Evolutionary conservation across 208 protist genomes (phyloP), one percentile per base, ranked within the genome.

Genomic region (Porcisia hertigi): DNA sequence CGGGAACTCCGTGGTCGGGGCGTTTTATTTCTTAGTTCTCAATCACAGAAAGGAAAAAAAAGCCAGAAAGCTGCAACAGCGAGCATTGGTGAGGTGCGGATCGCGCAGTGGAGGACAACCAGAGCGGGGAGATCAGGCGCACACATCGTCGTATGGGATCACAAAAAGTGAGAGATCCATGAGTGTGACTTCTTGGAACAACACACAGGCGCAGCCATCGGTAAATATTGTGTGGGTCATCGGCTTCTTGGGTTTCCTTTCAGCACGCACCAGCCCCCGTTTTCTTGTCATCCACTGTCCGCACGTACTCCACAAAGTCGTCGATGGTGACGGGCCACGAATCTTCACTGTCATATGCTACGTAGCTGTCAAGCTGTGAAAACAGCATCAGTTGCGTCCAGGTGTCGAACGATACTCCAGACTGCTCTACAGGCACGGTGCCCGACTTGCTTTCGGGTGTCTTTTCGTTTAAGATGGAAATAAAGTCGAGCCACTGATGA

Each of bases 261-360:
- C 47, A 52, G 47, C 47, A 52, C 8, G 11, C 47, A 52, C 47
- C 47, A 52, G 47, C 47, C 47, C 47, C 11, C 47, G 47, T 14
- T 12, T 71, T 76, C 36, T 59, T 53, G 23, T 78, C 73, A 45
- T 77, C 66, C 18, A 79, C 4, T 25, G 65, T 34, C 20, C 30
- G 69, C 11, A 76, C 79, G 70, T 83, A 91, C 47, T 85, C 84
- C 0, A 97, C 91, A 77, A 95, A 97, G 69, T 91, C 89, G 69
- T 97, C 93, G 57, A 97, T 88, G 43, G 89, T 84, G 36, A 90
- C 81, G 18, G 93, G 93, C 91, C 93, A 97, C 52, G 93, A 77
- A 66, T 91, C 93, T 45, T 87, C 83, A 11, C 86, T 73, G 81
- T 91, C 73, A 76, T 94, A 94, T 0, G 69, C 76, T 63, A 80